phyloP scores from a whole-genome alignment of 2,329 filamentous ascomycete species.

The Claviceps purpurea region DNA sequence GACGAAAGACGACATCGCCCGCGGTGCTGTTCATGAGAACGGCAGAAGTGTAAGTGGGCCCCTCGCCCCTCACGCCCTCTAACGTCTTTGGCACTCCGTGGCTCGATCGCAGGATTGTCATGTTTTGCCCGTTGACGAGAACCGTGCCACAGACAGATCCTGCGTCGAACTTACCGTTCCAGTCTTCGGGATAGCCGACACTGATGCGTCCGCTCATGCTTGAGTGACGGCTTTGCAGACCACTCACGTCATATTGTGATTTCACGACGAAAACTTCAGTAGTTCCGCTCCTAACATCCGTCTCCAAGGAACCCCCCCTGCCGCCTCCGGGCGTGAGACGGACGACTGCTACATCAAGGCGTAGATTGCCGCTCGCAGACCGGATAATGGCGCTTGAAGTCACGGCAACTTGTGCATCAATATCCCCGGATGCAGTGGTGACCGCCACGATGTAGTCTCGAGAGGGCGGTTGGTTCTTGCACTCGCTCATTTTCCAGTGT shows the following conservation, averaged over 20 bases:
- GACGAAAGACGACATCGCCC: slow-evolving; percentile 16
- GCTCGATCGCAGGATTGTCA: slow-evolving; percentile 23
- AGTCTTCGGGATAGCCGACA: slow-evolving; percentile 32
- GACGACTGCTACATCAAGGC: slow-evolving; percentile 21
- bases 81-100: slow-evolving; percentile 19
- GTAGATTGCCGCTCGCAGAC: slow-evolving; percentile 28
- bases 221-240: slow-evolving; percentile 27
- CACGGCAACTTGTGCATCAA: slow-evolving; percentile 24
- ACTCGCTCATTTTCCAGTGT: background rate
- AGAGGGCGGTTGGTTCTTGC: background rate
- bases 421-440: background rate
- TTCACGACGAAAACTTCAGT: slow-evolving; percentile 18
- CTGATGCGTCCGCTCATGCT: slow-evolving; percentile 30
- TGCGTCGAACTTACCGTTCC: slow-evolving; percentile 33
- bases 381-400: slow-evolving; percentile 21
- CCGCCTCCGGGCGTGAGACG: slow-evolving; percentile 25
- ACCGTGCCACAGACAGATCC: slow-evolving; percentile 28
- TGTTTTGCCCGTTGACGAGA: slow-evolving; percentile 26
- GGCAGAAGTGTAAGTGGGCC: slow-evolving; percentile 13
- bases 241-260: slow-evolving; percentile 14
- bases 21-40: slow-evolving; percentile 19
- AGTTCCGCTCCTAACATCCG: slow-evolving; percentile 30
- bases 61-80: slow-evolving; percentile 28
- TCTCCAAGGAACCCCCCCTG: slow-evolving; percentile 18
- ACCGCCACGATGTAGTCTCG: background rate